These are phyloP conservation scores for Arabidopsis arenosa DNA, from an alignment of 345 rosid genomes.

Conservation along the genomic window DNA sequence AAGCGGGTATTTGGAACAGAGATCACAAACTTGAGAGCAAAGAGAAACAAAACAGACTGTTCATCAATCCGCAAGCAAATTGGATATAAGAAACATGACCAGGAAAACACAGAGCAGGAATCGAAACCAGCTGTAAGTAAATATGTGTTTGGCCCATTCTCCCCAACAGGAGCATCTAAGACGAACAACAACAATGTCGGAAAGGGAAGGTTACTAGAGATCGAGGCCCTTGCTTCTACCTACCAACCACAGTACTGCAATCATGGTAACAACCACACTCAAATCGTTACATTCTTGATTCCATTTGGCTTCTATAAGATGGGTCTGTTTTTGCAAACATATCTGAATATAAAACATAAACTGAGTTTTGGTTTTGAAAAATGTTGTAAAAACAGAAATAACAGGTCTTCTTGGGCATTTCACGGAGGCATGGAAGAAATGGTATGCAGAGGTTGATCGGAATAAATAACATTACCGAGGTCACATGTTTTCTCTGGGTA, in stretches of 20 bases:
- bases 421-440: conserved; percentile 74
- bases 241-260: conserved; percentile 67
- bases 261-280: conserved; percentile 56
- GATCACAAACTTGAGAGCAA: conserved; percentile 57
- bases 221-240: conserved; percentile 62
- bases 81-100: conserved; percentile 16
- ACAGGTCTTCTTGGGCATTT: conserved; percentile 76
- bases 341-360: background rate
- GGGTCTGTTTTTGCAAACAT: background rate
- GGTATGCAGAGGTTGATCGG: conserved; percentile 68
- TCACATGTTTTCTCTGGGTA: conserved; percentile 13
- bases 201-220: conserved; percentile 49
- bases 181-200: conserved; percentile 33
- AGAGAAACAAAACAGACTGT: conserved; percentile 54
- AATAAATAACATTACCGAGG: conserved; percentile 43
- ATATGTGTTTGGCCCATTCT: conserved; percentile 75
- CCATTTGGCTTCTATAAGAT: background rate
- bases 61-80: conserved; percentile 42
- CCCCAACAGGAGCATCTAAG: conserved; percentile 48
- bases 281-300: conserved; percentile 1
- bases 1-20: conserved; percentile 76
- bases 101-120: conserved; percentile 48
- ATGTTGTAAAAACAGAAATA: conserved; percentile 55
- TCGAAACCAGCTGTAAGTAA: conserved; percentile 44
- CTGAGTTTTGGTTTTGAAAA: background rate